phyloP scores from a whole-genome alignment of 352 stramenopile genomes.

The Saprolegnia diclina region DNA sequence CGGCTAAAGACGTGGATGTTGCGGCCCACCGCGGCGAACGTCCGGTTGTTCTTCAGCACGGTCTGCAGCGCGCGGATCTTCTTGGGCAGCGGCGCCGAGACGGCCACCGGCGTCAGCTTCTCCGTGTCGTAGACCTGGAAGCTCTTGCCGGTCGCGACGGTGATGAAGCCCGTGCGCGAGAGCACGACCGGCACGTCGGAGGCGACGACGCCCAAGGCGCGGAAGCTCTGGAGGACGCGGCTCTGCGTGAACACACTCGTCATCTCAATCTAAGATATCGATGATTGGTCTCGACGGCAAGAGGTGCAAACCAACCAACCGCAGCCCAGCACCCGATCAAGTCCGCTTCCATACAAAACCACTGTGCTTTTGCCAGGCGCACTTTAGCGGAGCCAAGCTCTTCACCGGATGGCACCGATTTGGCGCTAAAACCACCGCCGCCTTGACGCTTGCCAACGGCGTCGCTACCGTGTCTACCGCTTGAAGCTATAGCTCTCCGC shows the following conservation, averaged over 20 bases:
- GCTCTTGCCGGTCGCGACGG: constrained; percentile 79
- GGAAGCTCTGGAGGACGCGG: constrained; percentile 81
- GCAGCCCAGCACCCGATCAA: background rate
- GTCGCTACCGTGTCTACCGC: no score
- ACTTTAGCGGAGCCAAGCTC: background rate
- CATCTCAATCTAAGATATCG: background rate
- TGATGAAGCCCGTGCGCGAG: constrained; percentile 85
- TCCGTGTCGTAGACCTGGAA: constrained; percentile 91
- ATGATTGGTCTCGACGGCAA: background rate
- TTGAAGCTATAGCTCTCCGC: no score
- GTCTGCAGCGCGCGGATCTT: constrained; percentile 64
- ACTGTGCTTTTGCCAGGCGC: background rate
- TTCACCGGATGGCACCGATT: background rate
- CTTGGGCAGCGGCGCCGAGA: constrained; percentile 74
- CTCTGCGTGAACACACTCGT: constrained; percentile 33
- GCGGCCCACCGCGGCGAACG: constrained; percentile 65
- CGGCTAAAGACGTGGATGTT: constrained; percentile 72
- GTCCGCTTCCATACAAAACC: background rate
- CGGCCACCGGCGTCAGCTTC: constrained; percentile 79
- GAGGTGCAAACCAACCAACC: background rate
- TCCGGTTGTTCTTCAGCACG: constrained; percentile 62
- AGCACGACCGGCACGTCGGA: constrained; percentile 85
- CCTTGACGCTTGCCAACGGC: no score
- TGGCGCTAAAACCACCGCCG: background rate
- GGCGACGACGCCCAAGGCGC: constrained; percentile 84